These are phyloP conservation scores for Xylariaceae sp. DNA, from an alignment of 2,329 filamentous ascomycete genomes.

Conservation along the genomic window DNA sequence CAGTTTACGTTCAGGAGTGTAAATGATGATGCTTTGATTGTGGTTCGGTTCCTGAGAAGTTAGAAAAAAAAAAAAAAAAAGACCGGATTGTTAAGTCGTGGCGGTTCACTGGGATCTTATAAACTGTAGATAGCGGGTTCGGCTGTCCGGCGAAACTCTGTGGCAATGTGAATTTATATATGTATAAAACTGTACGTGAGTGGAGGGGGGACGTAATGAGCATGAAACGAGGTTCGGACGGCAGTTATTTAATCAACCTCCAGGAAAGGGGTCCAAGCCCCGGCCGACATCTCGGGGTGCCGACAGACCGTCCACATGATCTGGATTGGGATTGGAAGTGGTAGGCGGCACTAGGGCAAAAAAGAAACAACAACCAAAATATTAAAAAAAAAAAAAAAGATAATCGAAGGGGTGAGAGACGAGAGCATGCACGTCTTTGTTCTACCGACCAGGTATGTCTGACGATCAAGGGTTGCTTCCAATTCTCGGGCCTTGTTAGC, in stretches of 20 bases:
- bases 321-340: constrained; percentile 10
- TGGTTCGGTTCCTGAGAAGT: too few relatives aligned
- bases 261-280: neutral
- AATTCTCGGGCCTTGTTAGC: too few relatives aligned
- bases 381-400: constrained; percentile 6
- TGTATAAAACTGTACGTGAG: neutral
- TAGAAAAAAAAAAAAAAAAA: too few relatives aligned
- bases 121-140: neutral
- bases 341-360: constrained; percentile 9
- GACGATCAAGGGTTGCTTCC: neutral
- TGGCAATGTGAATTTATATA: neutral
- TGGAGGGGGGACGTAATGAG: too few relatives aligned
- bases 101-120: too few relatives aligned
- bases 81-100: too few relatives aligned
- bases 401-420: constrained; percentile 9
- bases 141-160: neutral
- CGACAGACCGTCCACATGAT: neutral
- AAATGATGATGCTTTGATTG: too few relatives aligned
- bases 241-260: constrained; percentile 15
- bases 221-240: constrained; percentile 26
- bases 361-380: too few relatives aligned
- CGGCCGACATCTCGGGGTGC: constrained; percentile 1
- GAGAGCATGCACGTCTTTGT: constrained; percentile 9
- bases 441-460: neutral
- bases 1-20: neutral